A percentile compares a stretch with the other conserved stretches of the same genome.
Conservation (phyloP, 306 rosid genomes). For the Trichosanthes truncata region DNA sequence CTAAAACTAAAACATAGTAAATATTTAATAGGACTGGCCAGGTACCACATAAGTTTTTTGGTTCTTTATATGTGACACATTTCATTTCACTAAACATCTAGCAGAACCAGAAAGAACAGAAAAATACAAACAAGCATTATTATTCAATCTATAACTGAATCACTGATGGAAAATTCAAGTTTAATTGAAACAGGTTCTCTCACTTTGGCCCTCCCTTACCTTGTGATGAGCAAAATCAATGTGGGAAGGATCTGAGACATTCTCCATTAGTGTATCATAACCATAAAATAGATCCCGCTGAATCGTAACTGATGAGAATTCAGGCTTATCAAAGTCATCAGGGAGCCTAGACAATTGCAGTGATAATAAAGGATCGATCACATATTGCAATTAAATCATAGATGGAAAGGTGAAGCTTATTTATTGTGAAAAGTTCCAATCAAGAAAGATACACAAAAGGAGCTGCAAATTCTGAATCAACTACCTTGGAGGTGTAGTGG, state of each 20-base stretch:
- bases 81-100: background rate
- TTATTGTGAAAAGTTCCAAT: background rate
- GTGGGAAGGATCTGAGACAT: conserved; percentile 96
- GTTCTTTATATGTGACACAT: background rate
- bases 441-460: background rate
- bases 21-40: background rate
- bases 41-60: background rate
- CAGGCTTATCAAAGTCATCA: conserved; percentile 66
- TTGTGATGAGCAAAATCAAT: conserved; percentile 98
- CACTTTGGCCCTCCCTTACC: conserved; percentile 25
- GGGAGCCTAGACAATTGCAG: conserved; percentile 59
- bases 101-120: background rate
- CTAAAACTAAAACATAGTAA: background rate
- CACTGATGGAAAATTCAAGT: background rate
- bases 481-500: conserved; percentile 74
- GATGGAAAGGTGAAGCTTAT: background rate
- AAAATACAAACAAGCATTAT: background rate
- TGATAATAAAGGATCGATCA: background rate
- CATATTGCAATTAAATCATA: background rate
- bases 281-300: conserved; percentile 99
- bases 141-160: background rate
- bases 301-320: conserved; percentile 85
- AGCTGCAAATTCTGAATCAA: conserved; percentile 10
- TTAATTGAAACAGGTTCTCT: background rate
- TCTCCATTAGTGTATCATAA: conserved; percentile 96